These are phyloP conservation scores for Termitomyces sp. DNA, from an alignment of 768 basidiomycete species.

Conservation along the genomic window DNA sequence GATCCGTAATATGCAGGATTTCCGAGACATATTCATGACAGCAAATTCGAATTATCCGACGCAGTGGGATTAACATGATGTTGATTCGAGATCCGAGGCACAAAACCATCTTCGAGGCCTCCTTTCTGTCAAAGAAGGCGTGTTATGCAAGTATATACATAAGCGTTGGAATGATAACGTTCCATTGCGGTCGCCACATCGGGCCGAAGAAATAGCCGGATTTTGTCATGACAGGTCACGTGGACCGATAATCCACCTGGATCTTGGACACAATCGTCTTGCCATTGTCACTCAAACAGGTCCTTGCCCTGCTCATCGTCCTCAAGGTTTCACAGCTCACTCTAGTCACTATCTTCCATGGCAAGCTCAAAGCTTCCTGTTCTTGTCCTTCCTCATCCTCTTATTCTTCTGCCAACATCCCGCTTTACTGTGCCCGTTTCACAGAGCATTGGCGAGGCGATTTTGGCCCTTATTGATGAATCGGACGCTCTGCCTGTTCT, in stretches of 20 bases:
- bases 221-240: conserved; percentile 9
- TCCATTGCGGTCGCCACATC: background rate
- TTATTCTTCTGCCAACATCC: conserved; percentile 72
- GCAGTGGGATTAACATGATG: background rate
- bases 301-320: conserved; percentile 4
- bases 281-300: background rate
- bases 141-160: background rate
- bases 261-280: background rate
- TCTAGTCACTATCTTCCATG: conserved; percentile 24
- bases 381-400: conserved; percentile 66
- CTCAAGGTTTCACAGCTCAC: background rate
- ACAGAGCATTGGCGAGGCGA: conserved; percentile 55
- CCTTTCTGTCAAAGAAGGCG: conserved; percentile 9
- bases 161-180: no score
- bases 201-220: conserved; percentile 12
- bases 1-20: no score
- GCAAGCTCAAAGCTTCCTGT: conserved; percentile 57
- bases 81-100: background rate
- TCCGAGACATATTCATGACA: no score
- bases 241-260: conserved; percentile 10
- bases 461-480: conserved; percentile 66
- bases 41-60: no score
- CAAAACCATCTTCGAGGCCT: background rate
- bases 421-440: conserved; percentile 67
- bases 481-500: conserved; percentile 68